Conservation (phyloP, 2,329 filamentous ascomycete genomes). For the Alternaria sp. region DNA sequence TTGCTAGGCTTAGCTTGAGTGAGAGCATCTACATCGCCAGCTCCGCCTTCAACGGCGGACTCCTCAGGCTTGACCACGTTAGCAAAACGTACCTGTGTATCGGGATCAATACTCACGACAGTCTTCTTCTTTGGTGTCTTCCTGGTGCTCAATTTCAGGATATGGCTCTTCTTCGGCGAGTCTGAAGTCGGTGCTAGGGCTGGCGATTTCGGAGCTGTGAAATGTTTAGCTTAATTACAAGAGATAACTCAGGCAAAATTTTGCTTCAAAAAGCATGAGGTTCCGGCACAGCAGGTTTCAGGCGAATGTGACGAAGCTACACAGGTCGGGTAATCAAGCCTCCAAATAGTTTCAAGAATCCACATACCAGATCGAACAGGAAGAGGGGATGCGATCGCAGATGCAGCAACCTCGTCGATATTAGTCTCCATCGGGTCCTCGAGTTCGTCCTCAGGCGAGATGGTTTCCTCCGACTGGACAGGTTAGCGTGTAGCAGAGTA, state of each 20-base stretch:
- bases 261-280: conserved; percentile 2
- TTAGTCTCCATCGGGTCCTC: conserved; percentile 33
- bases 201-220: conserved; percentile 25
- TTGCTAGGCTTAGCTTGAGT: conserved; percentile 14
- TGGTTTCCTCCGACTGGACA: conserved; percentile 39
- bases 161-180: conserved; percentile 34
- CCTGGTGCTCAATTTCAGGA: conserved; percentile 31
- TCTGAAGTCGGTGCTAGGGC: conserved; percentile 20
- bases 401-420: conserved; percentile 25
- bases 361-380: conserved; percentile 43
- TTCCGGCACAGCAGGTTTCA: conserved; percentile 10
- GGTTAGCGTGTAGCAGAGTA: conserved; percentile 11
- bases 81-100: conserved; percentile 12
- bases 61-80: conserved; percentile 33
- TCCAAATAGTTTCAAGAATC: not conserved
- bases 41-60: conserved; percentile 12
- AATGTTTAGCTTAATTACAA: conserved; percentile 13
- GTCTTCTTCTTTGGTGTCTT: conserved; percentile 38
- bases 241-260: not conserved
- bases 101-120: conserved; percentile 26
- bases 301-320: conserved; percentile 7
- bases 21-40: conserved; percentile 22
- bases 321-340: not conserved
- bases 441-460: conserved; percentile 44
- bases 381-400: conserved; percentile 30